Evolutionary conservation across 2,329 filamentous ascomycete genomes (phyloP), one percentile per base, ranked within the genome.

Genomic region (Phialocephala sp.): DNA sequence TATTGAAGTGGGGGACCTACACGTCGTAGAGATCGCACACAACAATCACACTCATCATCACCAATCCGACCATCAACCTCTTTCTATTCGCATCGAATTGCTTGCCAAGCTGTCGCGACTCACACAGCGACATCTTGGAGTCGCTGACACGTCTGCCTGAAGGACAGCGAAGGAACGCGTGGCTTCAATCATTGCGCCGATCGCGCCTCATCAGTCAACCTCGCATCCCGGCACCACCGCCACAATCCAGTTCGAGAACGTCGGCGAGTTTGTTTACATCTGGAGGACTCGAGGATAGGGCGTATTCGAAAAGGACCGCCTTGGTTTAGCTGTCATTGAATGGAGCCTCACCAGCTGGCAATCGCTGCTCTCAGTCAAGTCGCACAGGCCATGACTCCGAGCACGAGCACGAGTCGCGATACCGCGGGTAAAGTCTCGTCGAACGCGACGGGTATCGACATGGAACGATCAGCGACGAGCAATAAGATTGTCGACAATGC

Each of bases 261-360:
- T 61, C 41, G 50, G 50, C 22, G 22, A 32, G 61, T 61, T 41
- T 54, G 41, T 52, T 39, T 36, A 41, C 37, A 50, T 56, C 15
- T 27, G 18, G 20, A 22, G 24, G 14, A 24, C 32, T 59, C n/a
- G 32, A 59, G 35, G 41, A 52, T 32, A 63, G 36, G 5, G 43
- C 4, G 18, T 18, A 27, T 6, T 41, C 12, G 18, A 54, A 24
- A n/a, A 27, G 22, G 14, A 18, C 24, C 12, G 11, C 24, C 50
- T 54, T 24, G 9, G 24, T 35, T 9, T 35, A 15, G 20, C 24
- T 14, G 18, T 54, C 50, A n/a, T 54, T 35, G 64, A 59, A 75
- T 76, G 72, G 73, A 72, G 59, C 66, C 71, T 64, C 69, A 72
- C 56, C 67, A 71, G 37, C 56, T 74, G 59, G 72, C 72, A 64